phyloP scores from a whole-genome alignment of 768 basidiomycete genomes.

The Naganishia vishniacii region DNA sequence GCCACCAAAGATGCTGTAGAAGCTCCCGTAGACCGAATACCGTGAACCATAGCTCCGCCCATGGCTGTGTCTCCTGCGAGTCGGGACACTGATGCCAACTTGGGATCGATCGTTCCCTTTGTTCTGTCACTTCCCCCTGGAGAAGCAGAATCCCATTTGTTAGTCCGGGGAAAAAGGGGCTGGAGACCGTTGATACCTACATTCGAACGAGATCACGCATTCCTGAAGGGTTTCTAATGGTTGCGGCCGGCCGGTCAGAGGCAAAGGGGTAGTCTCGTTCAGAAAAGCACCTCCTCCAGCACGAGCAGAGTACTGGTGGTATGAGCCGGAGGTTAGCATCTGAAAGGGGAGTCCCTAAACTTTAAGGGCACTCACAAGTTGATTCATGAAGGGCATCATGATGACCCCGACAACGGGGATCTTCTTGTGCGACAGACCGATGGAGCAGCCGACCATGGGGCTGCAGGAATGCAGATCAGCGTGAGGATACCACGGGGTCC shows the following conservation, averaged over 20 bases:
- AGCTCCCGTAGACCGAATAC: constrained; percentile 74
- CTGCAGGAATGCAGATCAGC: not conserved
- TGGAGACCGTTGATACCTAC: constrained; percentile 31
- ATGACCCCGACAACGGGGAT: constrained; percentile 86
- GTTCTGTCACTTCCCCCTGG: constrained; percentile 55
- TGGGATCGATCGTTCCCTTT: constrained; percentile 44
- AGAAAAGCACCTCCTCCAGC: constrained; percentile 75
- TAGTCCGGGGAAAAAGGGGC: not conserved
- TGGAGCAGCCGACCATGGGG: constrained; percentile 67
- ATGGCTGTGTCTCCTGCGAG: constrained; percentile 68
- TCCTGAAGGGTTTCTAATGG: constrained; percentile 66
- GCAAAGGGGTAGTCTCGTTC: constrained; percentile 58
- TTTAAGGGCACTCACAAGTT: constrained; percentile 56
- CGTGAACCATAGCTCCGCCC: constrained; percentile 75
- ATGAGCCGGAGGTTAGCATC: not conserved
- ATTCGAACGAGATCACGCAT: constrained; percentile 51
- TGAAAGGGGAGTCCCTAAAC: not conserved
- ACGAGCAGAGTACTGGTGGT: constrained; percentile 63
- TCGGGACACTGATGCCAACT: constrained; percentile 63
- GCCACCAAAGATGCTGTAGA: constrained; percentile 37
- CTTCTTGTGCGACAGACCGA: constrained; percentile 77
- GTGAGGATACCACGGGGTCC: too few relatives aligned
- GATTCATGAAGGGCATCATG: constrained; percentile 84
- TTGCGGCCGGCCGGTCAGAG: constrained; percentile 54
- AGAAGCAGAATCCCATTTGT: not conserved